Percentiles rank a stretch among this genome's conserved stretches.
These are phyloP conservation scores for Trichoderma reesei DNA, from an alignment of 495 filamentous ascomycete species.

Conservation along the genomic window DNA sequence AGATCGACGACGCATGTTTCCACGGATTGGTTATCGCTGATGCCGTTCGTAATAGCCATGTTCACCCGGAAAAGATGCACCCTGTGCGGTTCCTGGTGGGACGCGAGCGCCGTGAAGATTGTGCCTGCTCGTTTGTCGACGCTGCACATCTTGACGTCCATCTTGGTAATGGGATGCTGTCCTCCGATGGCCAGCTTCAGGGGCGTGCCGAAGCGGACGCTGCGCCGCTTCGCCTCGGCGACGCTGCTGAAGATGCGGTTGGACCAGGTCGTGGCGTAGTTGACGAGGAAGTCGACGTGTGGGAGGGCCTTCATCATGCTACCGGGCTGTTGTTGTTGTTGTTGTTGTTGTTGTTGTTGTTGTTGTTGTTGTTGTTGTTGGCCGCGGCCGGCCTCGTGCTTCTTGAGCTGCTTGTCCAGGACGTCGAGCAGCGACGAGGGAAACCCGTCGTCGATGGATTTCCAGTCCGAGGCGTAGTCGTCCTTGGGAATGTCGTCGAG, in stretches of 20 bases:
- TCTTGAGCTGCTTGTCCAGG: slow-evolving; percentile 36
- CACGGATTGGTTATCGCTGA: slow-evolving; percentile 25
- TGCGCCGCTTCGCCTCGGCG: slow-evolving; percentile 44
- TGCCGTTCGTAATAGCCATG: slow-evolving; percentile 32
- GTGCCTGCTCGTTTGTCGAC: background rate
- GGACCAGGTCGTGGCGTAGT: slow-evolving; percentile 31
- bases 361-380: slow-evolving; percentile 3
- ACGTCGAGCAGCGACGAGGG: slow-evolving; percentile 31
- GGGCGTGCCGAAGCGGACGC: slow-evolving; percentile 41
- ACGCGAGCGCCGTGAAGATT: background rate
- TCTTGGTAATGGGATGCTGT: slow-evolving; percentile 24
- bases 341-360: no score
- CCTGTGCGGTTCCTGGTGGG: slow-evolving; percentile 14
- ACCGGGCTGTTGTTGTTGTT: slow-evolving; percentile 16
- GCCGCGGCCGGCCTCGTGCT: slow-evolving; percentile 24
- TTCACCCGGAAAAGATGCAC: slow-evolving; percentile 37
- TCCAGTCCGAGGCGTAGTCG: slow-evolving; percentile 21
- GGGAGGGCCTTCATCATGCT: slow-evolving; percentile 25
- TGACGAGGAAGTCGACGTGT: slow-evolving; percentile 36
- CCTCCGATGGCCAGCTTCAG: slow-evolving; percentile 26
- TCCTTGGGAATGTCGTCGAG: slow-evolving; percentile 27
- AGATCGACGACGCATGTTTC: slow-evolving; percentile 28
- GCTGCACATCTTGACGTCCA: slow-evolving; percentile 24
- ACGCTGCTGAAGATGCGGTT: slow-evolving; percentile 39
- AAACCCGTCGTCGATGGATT: slow-evolving; percentile 22